Evolutionary conservation across 2,329 filamentous ascomycete species (phyloP), one percentile per base, ranked within the genome.

Genomic region (Diaporthe nobilis): DNA sequence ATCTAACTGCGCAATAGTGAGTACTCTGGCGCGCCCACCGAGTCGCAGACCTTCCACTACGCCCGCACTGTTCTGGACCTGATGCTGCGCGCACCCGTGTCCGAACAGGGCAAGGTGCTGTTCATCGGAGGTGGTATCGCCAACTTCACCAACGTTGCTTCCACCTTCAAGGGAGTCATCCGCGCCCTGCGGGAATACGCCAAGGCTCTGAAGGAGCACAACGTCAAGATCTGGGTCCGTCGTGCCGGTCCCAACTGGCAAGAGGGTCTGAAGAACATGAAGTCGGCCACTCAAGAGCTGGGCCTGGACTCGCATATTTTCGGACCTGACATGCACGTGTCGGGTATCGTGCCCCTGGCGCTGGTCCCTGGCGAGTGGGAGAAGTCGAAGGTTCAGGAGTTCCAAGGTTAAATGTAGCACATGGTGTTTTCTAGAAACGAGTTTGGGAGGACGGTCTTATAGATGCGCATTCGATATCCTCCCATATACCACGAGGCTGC

Each of bases 51-150:
- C 77, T 99, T 95, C 93, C 96, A 98, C 92, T 99, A 99, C 88
- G 96, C 97, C 83, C 94, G 94, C 83, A 99, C 97, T 42, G 95
- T 99, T 79, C 91, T 99, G 78, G 97, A 99, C 86, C 92, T 99
- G 79, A 98, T 99, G 95, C 94, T 99, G 81, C 95, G 97, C 80
- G 94, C 96, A 74, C 96, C 97, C 76, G 86, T 92, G 84, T 90
- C 92, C 86, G 91, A 94, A 77, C 93, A 98, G 83, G 97, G 97
- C 90, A 99, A 98, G 92, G 95, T 99, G 72, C 93, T 99, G 79
- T 99, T 99, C 92, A 98, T 99, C 80, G 97, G 97, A 86, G 97
- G 97, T 89, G 97, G 97, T 91, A 99, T 99, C 91, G 97, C 97
- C 91, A 99, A 99, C 94, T 99, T 99, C 90, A 99, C 97, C 90